These are phyloP conservation scores for Chrysochromulina tobinii DNA, from an alignment of 78 protist species.

Conservation along the genomic window DNA sequence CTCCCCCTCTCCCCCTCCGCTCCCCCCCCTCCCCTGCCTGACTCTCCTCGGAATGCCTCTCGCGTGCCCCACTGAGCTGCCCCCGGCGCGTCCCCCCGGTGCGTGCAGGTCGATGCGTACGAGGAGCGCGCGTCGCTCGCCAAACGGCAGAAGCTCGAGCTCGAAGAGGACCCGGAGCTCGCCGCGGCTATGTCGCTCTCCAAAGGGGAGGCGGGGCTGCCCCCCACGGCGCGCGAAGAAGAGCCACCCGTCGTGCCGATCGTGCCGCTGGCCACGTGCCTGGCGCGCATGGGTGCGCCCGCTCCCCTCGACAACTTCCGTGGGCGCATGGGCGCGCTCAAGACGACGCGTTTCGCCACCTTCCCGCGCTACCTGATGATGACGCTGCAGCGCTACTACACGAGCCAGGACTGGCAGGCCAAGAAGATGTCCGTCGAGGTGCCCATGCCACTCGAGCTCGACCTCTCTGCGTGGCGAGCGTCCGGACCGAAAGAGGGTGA, in stretches of 20 bases:
- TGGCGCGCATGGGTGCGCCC: conserved; percentile 2
- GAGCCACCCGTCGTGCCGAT: conserved; percentile 42
- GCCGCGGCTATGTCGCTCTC: too few relatives aligned
- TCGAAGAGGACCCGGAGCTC: not conserved
- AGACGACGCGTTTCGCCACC: conserved; percentile 52
- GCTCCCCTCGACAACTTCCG: conserved; percentile 62
- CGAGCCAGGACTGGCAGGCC: conserved; percentile 71
- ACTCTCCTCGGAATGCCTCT: too few relatives aligned
- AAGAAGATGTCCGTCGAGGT: conserved; percentile 79
- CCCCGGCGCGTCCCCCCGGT: too few relatives aligned
- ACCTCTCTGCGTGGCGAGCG: conserved; percentile 56
- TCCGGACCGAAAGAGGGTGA: conserved; percentile 64
- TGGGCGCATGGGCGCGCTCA: conserved; percentile 45
- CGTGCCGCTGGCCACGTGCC: conserved; percentile 59
- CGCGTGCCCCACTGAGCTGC: too few relatives aligned
- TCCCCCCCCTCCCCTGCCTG: too few relatives aligned
- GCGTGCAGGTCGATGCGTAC: not conserved
- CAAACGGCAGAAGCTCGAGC: conserved; percentile 22
- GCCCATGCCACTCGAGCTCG: conserved; percentile 67
- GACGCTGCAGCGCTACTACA: conserved; percentile 70
- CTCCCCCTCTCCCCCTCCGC: too few relatives aligned
- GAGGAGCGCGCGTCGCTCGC: not conserved
- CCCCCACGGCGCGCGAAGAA: too few relatives aligned
- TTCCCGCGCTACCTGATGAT: conserved; percentile 77
- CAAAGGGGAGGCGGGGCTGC: too few relatives aligned